These are phyloP conservation scores for Polychytrium aggregatum DNA, from an alignment of 192 early-diverging fungal genomes.

Conservation along the genomic window DNA sequence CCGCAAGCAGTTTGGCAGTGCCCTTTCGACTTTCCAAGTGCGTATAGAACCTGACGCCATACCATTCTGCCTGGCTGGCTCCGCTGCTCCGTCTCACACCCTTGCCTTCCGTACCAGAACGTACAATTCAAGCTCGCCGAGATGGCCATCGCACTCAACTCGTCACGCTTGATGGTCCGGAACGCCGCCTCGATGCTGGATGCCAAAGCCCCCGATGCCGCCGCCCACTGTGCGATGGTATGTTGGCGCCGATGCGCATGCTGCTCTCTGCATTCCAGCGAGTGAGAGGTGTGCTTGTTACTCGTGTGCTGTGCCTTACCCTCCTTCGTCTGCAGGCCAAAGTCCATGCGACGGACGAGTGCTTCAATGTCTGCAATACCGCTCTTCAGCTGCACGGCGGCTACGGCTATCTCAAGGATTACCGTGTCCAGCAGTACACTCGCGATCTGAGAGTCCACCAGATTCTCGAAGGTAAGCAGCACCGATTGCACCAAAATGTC, in stretches of 20 bases:
- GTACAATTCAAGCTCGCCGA: constrained; percentile 48
- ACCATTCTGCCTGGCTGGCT: no score
- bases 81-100: no score
- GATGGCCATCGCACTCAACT: constrained; percentile 34
- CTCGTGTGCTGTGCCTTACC: no score
- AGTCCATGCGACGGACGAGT: constrained; percentile 38
- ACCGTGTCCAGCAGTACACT: constrained; percentile 44
- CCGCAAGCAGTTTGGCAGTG: constrained; percentile 37
- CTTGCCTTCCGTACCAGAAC: constrained; percentile 31
- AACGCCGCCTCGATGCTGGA: constrained; percentile 33
- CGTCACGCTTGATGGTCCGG: constrained; percentile 39
- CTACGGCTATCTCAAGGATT: constrained; percentile 52
- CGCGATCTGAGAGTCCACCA: constrained; percentile 46
- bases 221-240: constrained; percentile 41
- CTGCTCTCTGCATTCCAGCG: no score
- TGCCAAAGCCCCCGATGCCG: constrained; percentile 18
- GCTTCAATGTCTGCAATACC: constrained; percentile 38
- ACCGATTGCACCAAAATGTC: no score
- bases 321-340: no score
- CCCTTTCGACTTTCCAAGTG: constrained; percentile 33
- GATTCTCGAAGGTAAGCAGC: constrained; percentile 42
- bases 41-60: no score
- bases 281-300: no score
- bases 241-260: no score
- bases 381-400: constrained; percentile 44